phyloP scores from a whole-genome alignment of 2,329 filamentous ascomycete species.

The Xylariomycetidae sp. region DNA sequence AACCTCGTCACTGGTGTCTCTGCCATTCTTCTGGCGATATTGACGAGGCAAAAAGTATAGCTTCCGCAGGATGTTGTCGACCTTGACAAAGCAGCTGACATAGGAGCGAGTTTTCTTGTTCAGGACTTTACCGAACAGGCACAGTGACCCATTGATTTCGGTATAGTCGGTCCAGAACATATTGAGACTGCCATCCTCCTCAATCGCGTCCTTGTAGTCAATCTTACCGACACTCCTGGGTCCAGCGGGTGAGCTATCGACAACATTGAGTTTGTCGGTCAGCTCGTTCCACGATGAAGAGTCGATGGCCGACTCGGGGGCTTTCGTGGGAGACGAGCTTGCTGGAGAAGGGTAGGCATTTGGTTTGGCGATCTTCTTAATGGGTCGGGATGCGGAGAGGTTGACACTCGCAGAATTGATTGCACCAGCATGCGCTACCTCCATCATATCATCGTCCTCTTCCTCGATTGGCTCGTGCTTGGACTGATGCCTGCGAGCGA shows the following conservation, averaged over 20 bases:
- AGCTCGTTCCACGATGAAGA: conserved; percentile 85
- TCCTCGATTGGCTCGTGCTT: conserved; percentile 50
- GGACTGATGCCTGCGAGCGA: conserved; percentile 62
- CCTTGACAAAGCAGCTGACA: conserved; percentile 90
- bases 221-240: conserved; percentile 70
- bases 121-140: conserved; percentile 91
- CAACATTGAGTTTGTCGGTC: conserved; percentile 78
- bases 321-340: conserved; percentile 70
- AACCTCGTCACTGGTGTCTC: conserved; percentile 71
- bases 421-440: conserved; percentile 72
- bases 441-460: conserved; percentile 80
- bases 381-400: conserved; percentile 72
- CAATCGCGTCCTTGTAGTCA: conserved; percentile 77
- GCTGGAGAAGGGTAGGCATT: conserved; percentile 64
- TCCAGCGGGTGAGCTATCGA: conserved; percentile 67
- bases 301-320: conserved; percentile 60
- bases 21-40: conserved; percentile 49
- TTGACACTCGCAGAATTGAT: conserved; percentile 72
- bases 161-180: conserved; percentile 98
- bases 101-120: conserved; percentile 77
- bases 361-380: conserved; percentile 68
- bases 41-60: conserved; percentile 88
- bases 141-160: conserved; percentile 85
- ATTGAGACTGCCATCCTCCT: conserved; percentile 83
- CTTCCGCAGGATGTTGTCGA: conserved; percentile 91